Evolutionary conservation across 1,284 basidiomycete species (phyloP), one percentile per base, ranked within the genome.

Genomic region (Sanghuangporus weigelae): DNA sequence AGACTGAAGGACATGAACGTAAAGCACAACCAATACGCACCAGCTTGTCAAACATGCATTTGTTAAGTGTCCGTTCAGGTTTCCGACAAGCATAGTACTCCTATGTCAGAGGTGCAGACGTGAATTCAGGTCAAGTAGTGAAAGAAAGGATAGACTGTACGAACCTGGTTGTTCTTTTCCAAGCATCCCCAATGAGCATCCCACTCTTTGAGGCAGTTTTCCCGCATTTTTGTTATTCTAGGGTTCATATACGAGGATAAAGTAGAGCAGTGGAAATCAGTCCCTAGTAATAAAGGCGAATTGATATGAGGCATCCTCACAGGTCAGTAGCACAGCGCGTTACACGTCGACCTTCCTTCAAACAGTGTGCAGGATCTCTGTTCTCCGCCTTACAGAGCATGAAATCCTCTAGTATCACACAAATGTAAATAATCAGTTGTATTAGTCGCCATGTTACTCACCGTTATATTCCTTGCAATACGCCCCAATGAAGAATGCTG

Each of bases 301-400:
- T 42, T 51, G 10, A 38, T 16, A 38, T 16, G 12, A 26, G 55
- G 11, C 12, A 40, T 21, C 86, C 95, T 75, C 71, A 98, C 96
- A 99, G 72, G 74, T 98, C 95, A 59, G 90, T 88, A 57, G 96
- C 92, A 76, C 97, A 99, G 70, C 97, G 84, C 61, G 97, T 99
- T 65, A 99, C 96, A 72, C 94, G 88, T 69, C 97, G 80, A 35
- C 97, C 97, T 77, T 99, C 97, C 81, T 93, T 92, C 76, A 99
- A 76, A 78, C 97, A 99, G 76, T 97, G 94, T 40, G 77, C 94
- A 12, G 97, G 94, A 74, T 98, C 89, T 62, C 84, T 83, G 74
- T 85, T 90, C 80, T 98, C 95, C 56, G 85, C 81, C 81, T 99
- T 99, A 86, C 97, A 99, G 63, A 98, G 90, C 95, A 99, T 98